A percentile compares a stretch with the other conserved stretches of the same genome.
Conservation (phyloP, 768 basidiomycete genomes). For the Pisolithus sp. region DNA sequence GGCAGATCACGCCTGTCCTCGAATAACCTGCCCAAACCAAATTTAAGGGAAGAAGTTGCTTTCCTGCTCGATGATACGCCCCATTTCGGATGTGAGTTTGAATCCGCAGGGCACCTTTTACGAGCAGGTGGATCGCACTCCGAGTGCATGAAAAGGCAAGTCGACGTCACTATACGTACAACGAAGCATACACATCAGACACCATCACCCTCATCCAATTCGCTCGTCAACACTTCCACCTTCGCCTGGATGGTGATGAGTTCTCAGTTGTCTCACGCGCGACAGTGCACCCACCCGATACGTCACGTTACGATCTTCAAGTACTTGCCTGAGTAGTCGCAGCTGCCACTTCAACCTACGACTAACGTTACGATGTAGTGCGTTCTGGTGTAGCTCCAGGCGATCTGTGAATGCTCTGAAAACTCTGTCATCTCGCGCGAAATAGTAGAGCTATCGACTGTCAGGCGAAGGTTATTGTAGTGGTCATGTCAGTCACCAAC, state of each 20-base stretch:
- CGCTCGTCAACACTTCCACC: conserved; percentile 52
- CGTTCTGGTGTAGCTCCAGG: conserved; percentile 31
- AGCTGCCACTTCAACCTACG: conserved; percentile 69
- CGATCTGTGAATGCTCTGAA: conserved; percentile 59
- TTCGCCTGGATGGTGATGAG: conserved; percentile 40
- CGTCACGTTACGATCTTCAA: conserved; percentile 62
- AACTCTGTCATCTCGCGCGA: conserved; percentile 88
- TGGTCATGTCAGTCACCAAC: conserved; percentile 35
- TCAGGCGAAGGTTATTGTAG: not conserved
- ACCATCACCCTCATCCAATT: conserved; percentile 60
- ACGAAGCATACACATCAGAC: conserved; percentile 25
- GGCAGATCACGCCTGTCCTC: not conserved
- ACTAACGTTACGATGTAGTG: conserved; percentile 43
- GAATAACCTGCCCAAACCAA: not conserved
- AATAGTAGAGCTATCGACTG: conserved; percentile 61
- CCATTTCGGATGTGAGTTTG: conserved; percentile 48
- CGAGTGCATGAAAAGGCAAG: not conserved
- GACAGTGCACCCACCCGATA: conserved; percentile 47
- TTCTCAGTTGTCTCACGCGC: not conserved
- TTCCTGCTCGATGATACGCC: conserved; percentile 81
- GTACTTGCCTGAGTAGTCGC: conserved; percentile 49
- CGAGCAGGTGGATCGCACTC: conserved; percentile 38
- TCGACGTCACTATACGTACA: not conserved
- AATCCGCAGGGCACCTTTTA: conserved; percentile 71
- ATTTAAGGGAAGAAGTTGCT: conserved; percentile 23